Base-by-base conservation (phyloP, 2,329 filamentous ascomycete species). In the Sclerotinia spermophila region DNA sequence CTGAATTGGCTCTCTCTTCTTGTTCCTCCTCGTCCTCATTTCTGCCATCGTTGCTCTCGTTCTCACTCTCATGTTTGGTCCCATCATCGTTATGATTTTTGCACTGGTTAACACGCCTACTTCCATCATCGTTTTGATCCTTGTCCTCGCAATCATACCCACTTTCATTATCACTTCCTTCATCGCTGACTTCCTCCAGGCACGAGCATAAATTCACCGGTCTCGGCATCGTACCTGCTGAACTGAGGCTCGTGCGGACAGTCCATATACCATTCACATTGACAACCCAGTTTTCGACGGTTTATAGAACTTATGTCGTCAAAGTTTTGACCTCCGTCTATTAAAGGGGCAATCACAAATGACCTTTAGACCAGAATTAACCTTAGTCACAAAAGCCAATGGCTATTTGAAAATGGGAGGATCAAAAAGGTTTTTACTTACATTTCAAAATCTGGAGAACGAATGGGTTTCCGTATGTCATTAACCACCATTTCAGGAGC, bases 241-340 rank as follows among this genome's bases (percentile, higher is more conserved):
- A 55, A 55, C 15, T 15, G 1, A 30, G 51, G 51, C 27, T 30
- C 51, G 19, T 30, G 51, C 7, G n/a, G 5, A 30, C 51, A 53
- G 5, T n/a, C 10, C 21, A 0, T 1, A 1, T 3, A 10, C 21
- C 8, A 51, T 0, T 0, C 0, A 51, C 48, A 53, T 5, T 27
- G 0, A 53, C 48, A 53, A 27, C 0, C 15, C n/a, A 53, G 15
- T 15, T 5, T 0, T 27, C 27, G 51, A 55, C 51, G 51, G 11
- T 17, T 3, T 19, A 55, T 8, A 55, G 51, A 55, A n/a, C 51
- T 17, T 2, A 6, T 53, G 8, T 55, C 13, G 7, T 27, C 27
- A 19, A 55, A 55, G 0, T 17, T 17, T 19, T 55, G 51, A 17
- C 30, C 51, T 5, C 27, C 51, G 6, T 55, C 27, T 30, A 30